phyloP scores from a whole-genome alignment of 2,329 filamentous ascomycete species.

The Talaromyces atroroseus region DNA sequence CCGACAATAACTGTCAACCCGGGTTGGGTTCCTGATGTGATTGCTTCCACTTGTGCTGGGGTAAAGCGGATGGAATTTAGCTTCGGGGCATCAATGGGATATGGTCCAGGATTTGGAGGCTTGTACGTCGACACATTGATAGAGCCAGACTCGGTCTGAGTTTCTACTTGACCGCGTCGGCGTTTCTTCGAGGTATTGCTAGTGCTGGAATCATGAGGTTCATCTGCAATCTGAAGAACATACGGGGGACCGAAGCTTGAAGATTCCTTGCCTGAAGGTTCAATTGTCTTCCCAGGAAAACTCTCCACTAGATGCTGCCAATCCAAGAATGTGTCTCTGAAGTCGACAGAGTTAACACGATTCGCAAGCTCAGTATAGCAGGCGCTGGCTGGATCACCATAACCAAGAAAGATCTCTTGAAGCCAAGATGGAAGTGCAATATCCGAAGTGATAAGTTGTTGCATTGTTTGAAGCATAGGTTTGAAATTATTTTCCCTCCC shows the following conservation, averaged over 20 bases:
- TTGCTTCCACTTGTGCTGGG: constrained; percentile 82
- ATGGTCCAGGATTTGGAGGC: constrained; percentile 81
- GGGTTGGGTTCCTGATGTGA: constrained; percentile 88
- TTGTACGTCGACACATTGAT: constrained; percentile 86
- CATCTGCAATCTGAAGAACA: constrained; percentile 64
- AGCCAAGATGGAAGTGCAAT: constrained; percentile 85
- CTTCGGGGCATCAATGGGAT: constrained; percentile 76
- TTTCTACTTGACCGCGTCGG: constrained; percentile 67
- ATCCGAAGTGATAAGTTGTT: constrained; percentile 75
- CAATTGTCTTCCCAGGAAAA: constrained; percentile 78
- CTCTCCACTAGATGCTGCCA: constrained; percentile 92
- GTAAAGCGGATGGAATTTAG: constrained; percentile 84
- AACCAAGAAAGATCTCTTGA: constrained; percentile 95
- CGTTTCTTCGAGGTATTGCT: constrained; percentile 76
- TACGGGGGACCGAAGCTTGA: constrained; percentile 83
- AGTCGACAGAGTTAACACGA: constrained; percentile 73
- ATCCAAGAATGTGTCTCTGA: constrained; percentile 88
- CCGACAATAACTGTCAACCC: constrained; percentile 91
- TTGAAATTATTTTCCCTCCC: constrained; percentile 97
- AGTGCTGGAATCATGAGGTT: constrained; percentile 45
- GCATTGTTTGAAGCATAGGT: constrained; percentile 85
- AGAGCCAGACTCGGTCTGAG: constrained; percentile 58
- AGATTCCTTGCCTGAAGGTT: constrained; percentile 65
- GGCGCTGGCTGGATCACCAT: constrained; percentile 84
- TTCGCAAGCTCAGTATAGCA: constrained; percentile 78